Base-by-base conservation (phyloP, 768 basidiomycete genomes). In the Leccinum imitatum region DNA sequence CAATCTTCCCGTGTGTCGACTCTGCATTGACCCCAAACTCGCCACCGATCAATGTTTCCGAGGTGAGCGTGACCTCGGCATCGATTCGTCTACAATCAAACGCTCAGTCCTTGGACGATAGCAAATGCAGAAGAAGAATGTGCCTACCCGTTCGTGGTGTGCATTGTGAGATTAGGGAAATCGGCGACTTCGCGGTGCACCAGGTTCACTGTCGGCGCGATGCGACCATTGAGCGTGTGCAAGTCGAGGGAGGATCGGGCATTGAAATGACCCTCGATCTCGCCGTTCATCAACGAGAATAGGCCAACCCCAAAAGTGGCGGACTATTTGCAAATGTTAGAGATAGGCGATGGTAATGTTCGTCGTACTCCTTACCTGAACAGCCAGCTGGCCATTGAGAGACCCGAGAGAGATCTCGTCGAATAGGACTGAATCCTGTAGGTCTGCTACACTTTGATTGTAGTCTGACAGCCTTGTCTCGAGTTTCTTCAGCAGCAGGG, bases 201-300 rank as follows among this genome's bases (percentile, higher is more conserved):
- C 48, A 85, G 56, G 30, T 68, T 71, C 31, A 83, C 79, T 33
- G 70, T 66, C 0, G 75, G 73, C 4, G 67, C 53, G 61, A 87
- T 79, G 4, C 51, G 66, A 0, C 70, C 74, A 61, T 85, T 84
- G 21, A 74, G 63, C n/a, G 75, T 76, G 17, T 46, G 27, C 25
- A 82, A 60, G 10, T 41, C 51, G 27, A 87, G 71, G 3, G 70
- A 69, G 1, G 74, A 69, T 14, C 71, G 65, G 4, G 73, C 70
- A 27, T 75, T 75, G 68, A 77, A 82, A 17, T 58, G 61, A 3
- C 86, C 85, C 3, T 60, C 63, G 35, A 87, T 82, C 8, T 63
- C 65, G n/a, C 76, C 77, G 53, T 83, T 85, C 6, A 74, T 63
- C 2, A 80, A 81, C n/a, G 59, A 54, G 54, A 81, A 65, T 11